These are phyloP conservation scores for Mortierella sp. DNA, from an alignment of 371 early-diverging fungal species.

Conservation along the genomic window DNA sequence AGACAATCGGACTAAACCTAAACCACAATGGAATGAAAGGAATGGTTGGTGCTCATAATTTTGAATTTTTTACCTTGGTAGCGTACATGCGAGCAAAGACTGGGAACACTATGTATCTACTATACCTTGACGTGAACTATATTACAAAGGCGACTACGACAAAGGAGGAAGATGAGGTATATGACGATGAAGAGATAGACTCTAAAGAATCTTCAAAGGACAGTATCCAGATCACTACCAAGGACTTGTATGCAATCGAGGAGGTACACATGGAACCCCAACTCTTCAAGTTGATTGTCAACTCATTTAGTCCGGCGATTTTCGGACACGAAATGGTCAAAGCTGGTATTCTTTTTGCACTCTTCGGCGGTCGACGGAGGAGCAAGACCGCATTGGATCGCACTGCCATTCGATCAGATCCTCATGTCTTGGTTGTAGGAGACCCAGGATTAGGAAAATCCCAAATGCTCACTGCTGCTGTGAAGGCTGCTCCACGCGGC, in stretches of 20 bases:
- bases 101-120: conserved; percentile 76
- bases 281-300: conserved; percentile 82
- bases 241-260: conserved; percentile 85
- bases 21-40: too few relatives aligned
- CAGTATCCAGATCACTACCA: conserved; percentile 71
- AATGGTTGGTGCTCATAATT: neutral
- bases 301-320: conserved; percentile 96
- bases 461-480: conserved; percentile 89
- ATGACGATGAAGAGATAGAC: conserved; percentile 41
- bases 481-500: conserved; percentile 88
- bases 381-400: conserved; percentile 90
- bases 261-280: conserved; percentile 78
- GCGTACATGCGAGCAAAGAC: conserved; percentile 80
- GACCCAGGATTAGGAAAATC: conserved; percentile 97
- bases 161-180: conserved; percentile 54
- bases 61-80: neutral
- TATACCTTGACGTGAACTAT: conserved; percentile 75
- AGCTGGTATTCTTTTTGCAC: conserved; percentile 78
- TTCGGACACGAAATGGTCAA: conserved; percentile 98
- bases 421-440: conserved; percentile 57
- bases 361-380: conserved; percentile 85
- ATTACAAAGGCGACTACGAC: conserved; percentile 60
- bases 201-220: conserved; percentile 55
- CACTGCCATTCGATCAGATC: conserved; percentile 78
- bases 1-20: too few relatives aligned